Evolutionary conservation across 352 stramenopile genomes (phyloP).

Genomic region (Pythium volutum): DNA sequence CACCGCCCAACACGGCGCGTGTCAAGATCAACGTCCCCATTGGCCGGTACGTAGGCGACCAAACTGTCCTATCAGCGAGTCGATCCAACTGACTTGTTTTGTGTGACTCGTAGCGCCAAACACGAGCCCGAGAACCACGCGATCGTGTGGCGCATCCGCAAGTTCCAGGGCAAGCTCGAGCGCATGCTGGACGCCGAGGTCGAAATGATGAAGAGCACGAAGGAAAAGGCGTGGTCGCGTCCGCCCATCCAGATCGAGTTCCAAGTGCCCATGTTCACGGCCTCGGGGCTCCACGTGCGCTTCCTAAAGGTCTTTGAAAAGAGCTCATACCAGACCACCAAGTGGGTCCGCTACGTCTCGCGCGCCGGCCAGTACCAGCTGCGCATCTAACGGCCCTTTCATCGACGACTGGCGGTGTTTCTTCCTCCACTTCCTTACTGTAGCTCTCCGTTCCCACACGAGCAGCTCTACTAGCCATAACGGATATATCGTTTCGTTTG

Average conservation of each 20-base stretch:
- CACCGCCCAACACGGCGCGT: slow-evolving; percentile 95
- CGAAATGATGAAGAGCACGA: slow-evolving; percentile 95
- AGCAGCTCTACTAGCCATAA: not conserved
- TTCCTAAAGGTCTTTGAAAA: slow-evolving; percentile 99
- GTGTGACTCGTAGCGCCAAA: slow-evolving; percentile 82
- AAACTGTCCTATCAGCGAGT: not conserved
- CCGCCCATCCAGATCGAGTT: slow-evolving; percentile 98
- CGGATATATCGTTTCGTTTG: not conserved
- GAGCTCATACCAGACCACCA: slow-evolving; percentile 96
- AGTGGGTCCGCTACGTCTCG: slow-evolving; percentile 99
- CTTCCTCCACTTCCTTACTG: not conserved
- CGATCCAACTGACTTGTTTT: not conserved
- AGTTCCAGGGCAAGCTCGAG: slow-evolving; percentile 95
- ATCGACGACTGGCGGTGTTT: not conserved
- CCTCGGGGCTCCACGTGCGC: slow-evolving; percentile 96
- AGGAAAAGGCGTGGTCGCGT: slow-evolving; percentile 95
- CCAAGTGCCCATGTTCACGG: slow-evolving; percentile 98
- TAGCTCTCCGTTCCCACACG: not conserved
- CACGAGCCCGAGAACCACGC: slow-evolving; percentile 97
- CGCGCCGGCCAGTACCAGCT: slow-evolving; percentile 97
- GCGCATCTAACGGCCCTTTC: slow-evolving; percentile 80
- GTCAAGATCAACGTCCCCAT: slow-evolving; percentile 95
- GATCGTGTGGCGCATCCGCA: slow-evolving; percentile 98
- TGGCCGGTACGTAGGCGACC: slow-evolving; percentile 47
- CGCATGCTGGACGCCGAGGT: slow-evolving; percentile 95